phyloP scores from a whole-genome alignment of 768 basidiomycete genomes.

The Lactarius trivialis region DNA sequence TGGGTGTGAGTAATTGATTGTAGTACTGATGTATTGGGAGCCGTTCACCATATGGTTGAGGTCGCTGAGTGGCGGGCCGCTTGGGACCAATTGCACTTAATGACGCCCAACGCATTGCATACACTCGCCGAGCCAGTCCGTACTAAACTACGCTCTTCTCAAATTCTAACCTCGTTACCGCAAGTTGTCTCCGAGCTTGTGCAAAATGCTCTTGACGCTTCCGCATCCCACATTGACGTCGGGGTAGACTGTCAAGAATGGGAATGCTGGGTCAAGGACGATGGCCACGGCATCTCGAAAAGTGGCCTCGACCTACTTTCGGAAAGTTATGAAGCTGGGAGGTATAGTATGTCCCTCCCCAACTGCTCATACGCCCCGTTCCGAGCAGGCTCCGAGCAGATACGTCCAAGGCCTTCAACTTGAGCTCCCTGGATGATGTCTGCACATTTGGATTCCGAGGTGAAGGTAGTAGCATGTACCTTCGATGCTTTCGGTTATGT shows the following conservation, averaged over 20 bases:
- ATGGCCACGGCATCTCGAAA: constrained; percentile 70
- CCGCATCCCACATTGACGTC: constrained; percentile 59
- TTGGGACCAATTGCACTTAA: too few relatives aligned
- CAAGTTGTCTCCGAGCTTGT: constrained; percentile 79
- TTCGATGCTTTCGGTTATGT: background rate
- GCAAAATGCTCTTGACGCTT: constrained; percentile 87
- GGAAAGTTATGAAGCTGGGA: constrained; percentile 41
- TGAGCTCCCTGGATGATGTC: constrained; percentile 42
- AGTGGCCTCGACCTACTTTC: constrained; percentile 52
- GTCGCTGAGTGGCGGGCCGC: too few relatives aligned
- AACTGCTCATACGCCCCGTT: background rate
- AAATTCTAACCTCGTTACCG: constrained; percentile 76
- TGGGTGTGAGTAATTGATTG: background rate
- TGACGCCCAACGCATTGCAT: constrained; percentile 5
- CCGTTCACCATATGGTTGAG: constrained; percentile 7
- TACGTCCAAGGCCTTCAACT: constrained; percentile 63
- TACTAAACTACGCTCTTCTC: constrained; percentile 69
- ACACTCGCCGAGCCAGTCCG: constrained; percentile 55
- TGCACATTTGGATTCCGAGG: constrained; percentile 88
- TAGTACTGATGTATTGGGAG: background rate
- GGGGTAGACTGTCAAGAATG: constrained; percentile 71
- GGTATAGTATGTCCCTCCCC: constrained; percentile 55
- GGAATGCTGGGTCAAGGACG: constrained; percentile 80
- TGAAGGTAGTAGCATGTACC: constrained; percentile 61
- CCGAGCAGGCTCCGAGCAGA: constrained; percentile 35